These are phyloP conservation scores for Cucurbita moschata DNA, from an alignment of 306 rosid genomes.

Conservation along the genomic window DNA sequence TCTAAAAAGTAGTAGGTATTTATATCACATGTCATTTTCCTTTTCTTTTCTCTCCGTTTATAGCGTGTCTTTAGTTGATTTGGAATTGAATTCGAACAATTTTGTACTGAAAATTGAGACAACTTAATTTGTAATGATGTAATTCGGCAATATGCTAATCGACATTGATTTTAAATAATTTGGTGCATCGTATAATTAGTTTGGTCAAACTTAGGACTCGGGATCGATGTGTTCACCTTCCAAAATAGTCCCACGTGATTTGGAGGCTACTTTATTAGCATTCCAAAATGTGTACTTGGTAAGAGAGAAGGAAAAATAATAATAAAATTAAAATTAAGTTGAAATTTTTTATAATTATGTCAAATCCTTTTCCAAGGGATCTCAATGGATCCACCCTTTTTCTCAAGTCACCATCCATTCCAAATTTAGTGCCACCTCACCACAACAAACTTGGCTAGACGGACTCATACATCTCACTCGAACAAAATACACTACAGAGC, in stretches of 20 bases:
- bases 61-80: background rate
- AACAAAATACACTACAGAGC: too few species aligned
- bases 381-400: conserved; percentile 39
- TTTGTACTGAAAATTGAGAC: background rate
- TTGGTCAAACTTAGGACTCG: background rate
- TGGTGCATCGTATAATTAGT: background rate
- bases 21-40: background rate
- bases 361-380: conserved; percentile 61
- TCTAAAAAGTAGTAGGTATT: background rate
- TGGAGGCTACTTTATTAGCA: background rate
- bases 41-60: background rate
- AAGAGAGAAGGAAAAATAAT: too few species aligned
- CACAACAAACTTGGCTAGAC: too few species aligned
- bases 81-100: background rate
- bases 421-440: conserved; percentile 37
- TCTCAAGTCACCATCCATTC: conserved; percentile 45
- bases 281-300: background rate
- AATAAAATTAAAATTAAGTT: too few species aligned
- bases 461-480: too few species aligned
- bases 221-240: background rate
- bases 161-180: background rate
- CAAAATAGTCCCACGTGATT: background rate
- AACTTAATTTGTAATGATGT: background rate
- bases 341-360: conserved; percentile 23
- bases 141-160: background rate